A percentile compares a stretch with the other conserved stretches of the same genome.
Evolutionary conservation across 768 basidiomycete species (phyloP).

Genomic region (Pulveroboletus sp.): DNA sequence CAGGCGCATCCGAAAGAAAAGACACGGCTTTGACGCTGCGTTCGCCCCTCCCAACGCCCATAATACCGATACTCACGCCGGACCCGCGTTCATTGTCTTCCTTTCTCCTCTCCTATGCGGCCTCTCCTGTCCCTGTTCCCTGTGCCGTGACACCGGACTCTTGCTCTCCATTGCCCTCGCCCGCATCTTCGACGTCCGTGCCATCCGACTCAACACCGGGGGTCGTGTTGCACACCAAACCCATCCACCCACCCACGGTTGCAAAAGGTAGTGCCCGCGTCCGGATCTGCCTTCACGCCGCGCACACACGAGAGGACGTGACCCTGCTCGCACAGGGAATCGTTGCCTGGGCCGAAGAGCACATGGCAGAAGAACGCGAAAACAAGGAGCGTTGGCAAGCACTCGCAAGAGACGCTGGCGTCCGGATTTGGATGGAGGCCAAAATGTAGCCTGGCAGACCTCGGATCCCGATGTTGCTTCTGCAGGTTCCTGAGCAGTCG

Average conservation of each 20-base stretch:
- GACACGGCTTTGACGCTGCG: too few relatives aligned
- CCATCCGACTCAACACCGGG: neutral
- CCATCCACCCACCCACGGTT: constrained; percentile 86
- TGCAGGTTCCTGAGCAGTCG: too few relatives aligned
- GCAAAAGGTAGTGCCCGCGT: constrained; percentile 83
- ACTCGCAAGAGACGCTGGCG: constrained; percentile 13
- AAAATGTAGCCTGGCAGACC: constrained; percentile 13
- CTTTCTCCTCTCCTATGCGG: constrained; percentile 40
- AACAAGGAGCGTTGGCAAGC: constrained; percentile 7
- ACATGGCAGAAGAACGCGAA: constrained; percentile 6
- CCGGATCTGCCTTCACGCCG: constrained; percentile 83
- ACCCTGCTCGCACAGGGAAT: constrained; percentile 50
- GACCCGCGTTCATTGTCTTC: constrained; percentile 72
- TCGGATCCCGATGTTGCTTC: too few relatives aligned
- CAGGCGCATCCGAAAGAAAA: neutral
- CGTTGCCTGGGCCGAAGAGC: constrained; percentile 32
- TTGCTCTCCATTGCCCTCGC: neutral
- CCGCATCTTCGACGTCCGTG: neutral
- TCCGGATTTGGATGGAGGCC: constrained; percentile 27
- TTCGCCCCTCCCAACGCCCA: constrained; percentile 48
- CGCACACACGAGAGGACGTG: constrained; percentile 62
- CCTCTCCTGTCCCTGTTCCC: neutral
- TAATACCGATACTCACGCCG: constrained; percentile 79
- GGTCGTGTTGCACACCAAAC: constrained; percentile 58
- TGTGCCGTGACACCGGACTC: neutral